Conservation (phyloP, 78 protist genomes). For the Protostelium mycophagum region DNA sequence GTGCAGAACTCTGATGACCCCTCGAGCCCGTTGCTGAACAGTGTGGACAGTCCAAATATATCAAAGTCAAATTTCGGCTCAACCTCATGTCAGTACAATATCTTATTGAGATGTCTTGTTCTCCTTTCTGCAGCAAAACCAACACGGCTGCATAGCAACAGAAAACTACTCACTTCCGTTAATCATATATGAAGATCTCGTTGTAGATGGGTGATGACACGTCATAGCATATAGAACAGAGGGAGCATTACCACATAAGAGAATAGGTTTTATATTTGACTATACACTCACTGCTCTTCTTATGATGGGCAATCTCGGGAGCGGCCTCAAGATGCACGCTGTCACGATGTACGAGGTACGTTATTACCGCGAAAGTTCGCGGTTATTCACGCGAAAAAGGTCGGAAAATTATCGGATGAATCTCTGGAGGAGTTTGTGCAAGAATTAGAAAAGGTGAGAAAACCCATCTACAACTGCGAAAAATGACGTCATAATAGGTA, state of each 20-base stretch:
- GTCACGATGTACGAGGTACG: conserved; percentile 93
- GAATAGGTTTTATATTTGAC: conserved; percentile 84
- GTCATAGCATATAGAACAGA: background rate
- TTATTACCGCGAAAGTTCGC: background rate
- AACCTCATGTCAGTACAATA: too few species aligned
- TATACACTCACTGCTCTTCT: conserved; percentile 84
- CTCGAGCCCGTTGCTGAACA: too few species aligned
- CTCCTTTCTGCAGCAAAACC: too few species aligned
- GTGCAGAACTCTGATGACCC: too few species aligned
- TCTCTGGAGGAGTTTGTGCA: conserved; percentile 62
- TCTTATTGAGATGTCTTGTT: too few species aligned
- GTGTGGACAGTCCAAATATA: too few species aligned
- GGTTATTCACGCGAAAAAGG: conserved; percentile 6
- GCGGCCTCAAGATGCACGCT: conserved; percentile 87
- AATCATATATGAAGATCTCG: too few species aligned
- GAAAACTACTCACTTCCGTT: too few species aligned
- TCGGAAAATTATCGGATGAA: conserved; percentile 88
- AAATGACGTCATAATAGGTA: background rate
- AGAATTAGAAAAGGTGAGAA: conserved; percentile 59
- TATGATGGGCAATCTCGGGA: conserved; percentile 91
- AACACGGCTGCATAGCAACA: too few species aligned
- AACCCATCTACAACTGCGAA: background rate
- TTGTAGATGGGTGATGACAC: too few species aligned
- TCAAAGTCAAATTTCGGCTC: too few species aligned
- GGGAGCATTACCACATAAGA: background rate